These are phyloP conservation scores for Acorus calamus DNA, from an alignment of 106 monocot species.

Conservation along the genomic window DNA sequence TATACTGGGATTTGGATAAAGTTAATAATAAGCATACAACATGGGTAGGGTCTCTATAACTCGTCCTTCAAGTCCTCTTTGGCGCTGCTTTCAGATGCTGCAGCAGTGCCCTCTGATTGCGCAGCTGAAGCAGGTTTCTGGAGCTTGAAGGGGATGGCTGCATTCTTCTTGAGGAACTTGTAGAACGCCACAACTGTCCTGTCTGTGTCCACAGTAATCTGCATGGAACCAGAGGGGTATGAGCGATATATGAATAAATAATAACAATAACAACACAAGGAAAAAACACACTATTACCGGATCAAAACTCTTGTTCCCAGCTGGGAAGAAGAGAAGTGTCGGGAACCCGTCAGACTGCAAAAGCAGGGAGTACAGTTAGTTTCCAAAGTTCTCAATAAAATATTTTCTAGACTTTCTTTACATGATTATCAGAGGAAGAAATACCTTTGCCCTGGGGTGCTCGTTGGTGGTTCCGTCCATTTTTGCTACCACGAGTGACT, in stretches of 20 bases:
- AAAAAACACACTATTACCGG: constrained; percentile 39
- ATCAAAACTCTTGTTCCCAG: constrained; percentile 96
- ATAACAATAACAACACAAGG: no score
- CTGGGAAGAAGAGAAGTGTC: constrained; percentile 90
- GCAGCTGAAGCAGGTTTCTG: constrained; percentile 30
- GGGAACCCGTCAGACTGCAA: constrained; percentile 90
- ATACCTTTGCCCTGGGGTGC: constrained; percentile 88
- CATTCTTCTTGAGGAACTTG: constrained; percentile 89
- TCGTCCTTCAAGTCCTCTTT: constrained; percentile 39
- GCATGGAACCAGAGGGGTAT: background rate
- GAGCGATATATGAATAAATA: no score
- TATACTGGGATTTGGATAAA: no score
- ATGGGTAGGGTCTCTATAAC: constrained; percentile 15
- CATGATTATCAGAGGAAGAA: constrained; percentile 2
- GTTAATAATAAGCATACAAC: no score
- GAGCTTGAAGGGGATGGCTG: constrained; percentile 82
- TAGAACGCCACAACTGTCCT: constrained; percentile 78
- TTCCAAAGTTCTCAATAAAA: no score
- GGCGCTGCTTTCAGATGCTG: constrained; percentile 4
- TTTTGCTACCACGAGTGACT: constrained; percentile 86
- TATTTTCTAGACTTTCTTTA: background rate
- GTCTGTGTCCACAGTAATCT: constrained; percentile 57
- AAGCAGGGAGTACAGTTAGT: no score
- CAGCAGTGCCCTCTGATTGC: constrained; percentile 12
- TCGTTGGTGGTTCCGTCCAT: constrained; percentile 98